These are phyloP conservation scores for Eimeria acervulina DNA, from an alignment of 169 alveolate species.

Conservation along the genomic window DNA sequence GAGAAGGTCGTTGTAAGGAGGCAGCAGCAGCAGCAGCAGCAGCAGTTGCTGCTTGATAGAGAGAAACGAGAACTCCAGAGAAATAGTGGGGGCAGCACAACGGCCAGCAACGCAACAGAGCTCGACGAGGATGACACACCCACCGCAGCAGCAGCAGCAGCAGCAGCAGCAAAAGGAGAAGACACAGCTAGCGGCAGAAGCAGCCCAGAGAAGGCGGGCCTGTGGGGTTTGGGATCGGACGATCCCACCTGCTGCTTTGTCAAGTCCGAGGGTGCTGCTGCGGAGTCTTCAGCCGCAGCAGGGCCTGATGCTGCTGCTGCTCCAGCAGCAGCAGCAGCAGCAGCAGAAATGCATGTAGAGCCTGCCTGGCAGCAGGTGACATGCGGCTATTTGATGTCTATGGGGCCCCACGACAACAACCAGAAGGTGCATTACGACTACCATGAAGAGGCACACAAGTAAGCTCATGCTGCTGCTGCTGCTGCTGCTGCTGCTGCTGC, in stretches of 20 bases:
- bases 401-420: slow-evolving; percentile 75
- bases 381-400: slow-evolving; percentile 76
- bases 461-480: neutral
- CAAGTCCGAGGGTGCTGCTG: neutral
- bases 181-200: neutral
- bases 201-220: neutral
- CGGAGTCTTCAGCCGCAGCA: neutral
- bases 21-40: slow-evolving; percentile 56
- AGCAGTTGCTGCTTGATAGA: slow-evolving; percentile 14
- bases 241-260: neutral
- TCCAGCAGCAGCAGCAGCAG: slow-evolving; percentile 27
- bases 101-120: slow-evolving; percentile 55
- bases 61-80: slow-evolving; percentile 33
- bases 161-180: neutral
- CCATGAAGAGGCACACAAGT: slow-evolving; percentile 80
- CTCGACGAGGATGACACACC: slow-evolving; percentile 8
- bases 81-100: slow-evolving; percentile 63
- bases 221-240: slow-evolving; percentile 40
- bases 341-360: slow-evolving; percentile 41
- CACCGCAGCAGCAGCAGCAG: slow-evolving; percentile 30
- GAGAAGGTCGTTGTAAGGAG: slow-evolving; percentile 24
- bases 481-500: slow-evolving; percentile 30
- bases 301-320: neutral
- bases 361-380: slow-evolving; percentile 78
- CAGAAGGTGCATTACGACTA: slow-evolving; percentile 81